Evolutionary conservation across 2,329 filamentous ascomycete species (phyloP).

Genomic region (Teratosphaeriaceae sp.): DNA sequence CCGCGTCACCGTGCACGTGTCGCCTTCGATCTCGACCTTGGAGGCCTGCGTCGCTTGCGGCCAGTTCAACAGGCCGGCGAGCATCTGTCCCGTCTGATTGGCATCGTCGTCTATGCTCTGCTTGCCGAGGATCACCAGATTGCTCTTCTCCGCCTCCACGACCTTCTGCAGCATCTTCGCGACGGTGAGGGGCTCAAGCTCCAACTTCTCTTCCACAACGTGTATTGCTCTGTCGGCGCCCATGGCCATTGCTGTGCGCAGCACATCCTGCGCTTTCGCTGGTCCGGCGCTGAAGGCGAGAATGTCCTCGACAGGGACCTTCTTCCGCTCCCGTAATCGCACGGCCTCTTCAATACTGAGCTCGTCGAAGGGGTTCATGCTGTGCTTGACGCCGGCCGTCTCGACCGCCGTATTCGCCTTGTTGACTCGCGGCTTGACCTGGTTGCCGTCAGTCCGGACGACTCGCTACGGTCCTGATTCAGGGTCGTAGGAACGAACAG

Average conservation of each 20-base stretch:
- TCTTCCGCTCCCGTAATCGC: conserved; percentile 80
- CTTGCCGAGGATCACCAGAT: conserved; percentile 91
- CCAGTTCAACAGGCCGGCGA: conserved; percentile 88
- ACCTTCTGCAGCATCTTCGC: conserved; percentile 80
- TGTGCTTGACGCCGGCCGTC: conserved; percentile 89
- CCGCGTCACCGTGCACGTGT: conserved; percentile 68
- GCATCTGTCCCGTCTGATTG: conserved; percentile 95
- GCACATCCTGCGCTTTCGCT: conserved; percentile 75
- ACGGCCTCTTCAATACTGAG: conserved; percentile 95
- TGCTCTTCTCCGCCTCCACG: conserved; percentile 76
- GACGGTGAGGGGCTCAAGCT: conserved; percentile 82
- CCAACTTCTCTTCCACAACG: conserved; percentile 61
- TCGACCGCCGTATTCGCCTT: conserved; percentile 78
- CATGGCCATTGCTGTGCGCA: conserved; percentile 98
- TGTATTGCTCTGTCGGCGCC: conserved; percentile 89
- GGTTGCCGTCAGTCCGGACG: conserved; percentile 2
- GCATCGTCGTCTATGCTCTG: conserved; percentile 98
- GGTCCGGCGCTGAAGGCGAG: conserved; percentile 83
- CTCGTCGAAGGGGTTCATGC: conserved; percentile 99
- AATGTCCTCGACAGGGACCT: conserved; percentile 71
- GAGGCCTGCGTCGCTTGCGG: conserved; percentile 90
- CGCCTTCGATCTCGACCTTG: conserved; percentile 67
- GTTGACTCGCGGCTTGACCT: conserved; percentile 67
- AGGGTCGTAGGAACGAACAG: conserved; percentile 32
- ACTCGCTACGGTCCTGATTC: conserved; percentile 2